Conservation (phyloP, 164 flowering plant genomes). For the Piper longum region DNA sequence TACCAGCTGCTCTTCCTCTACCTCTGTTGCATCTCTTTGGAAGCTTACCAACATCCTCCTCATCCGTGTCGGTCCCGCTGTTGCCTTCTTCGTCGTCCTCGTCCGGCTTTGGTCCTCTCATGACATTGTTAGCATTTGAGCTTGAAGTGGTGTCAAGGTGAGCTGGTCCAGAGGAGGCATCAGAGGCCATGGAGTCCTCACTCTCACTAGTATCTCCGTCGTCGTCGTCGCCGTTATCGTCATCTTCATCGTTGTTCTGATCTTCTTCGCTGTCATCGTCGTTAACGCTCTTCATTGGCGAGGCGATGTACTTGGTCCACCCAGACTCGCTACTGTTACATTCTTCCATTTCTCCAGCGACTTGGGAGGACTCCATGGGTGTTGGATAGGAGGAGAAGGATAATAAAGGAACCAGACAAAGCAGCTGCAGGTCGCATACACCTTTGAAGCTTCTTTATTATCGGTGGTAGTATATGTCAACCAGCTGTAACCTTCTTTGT, state of each 20-base stretch:
- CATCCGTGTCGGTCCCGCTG: conserved; percentile 1
- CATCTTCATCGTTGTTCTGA: conserved; percentile 1
- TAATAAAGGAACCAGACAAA: neutral
- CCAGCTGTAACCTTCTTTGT: neutral
- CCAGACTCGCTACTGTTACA: conserved; percentile 64
- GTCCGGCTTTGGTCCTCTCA: neutral
- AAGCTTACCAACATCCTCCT: conserved; percentile 1
- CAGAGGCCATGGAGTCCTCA: conserved; percentile 85
- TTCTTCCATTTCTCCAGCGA: conserved; percentile 26
- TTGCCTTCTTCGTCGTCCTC: neutral
- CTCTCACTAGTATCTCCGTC: conserved; percentile 16
- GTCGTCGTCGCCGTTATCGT: neutral
- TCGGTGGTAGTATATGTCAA: neutral
- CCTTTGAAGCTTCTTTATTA: too few relatives aligned
- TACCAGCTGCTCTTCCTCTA: neutral
- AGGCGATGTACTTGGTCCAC: conserved; percentile 66
- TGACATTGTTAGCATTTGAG: neutral
- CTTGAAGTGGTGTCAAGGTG: conserved; percentile 10
- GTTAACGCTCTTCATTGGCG: conserved; percentile 34
- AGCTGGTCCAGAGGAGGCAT: conserved; percentile 69
- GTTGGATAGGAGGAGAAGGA: neutral
- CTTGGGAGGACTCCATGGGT: conserved; percentile 35
- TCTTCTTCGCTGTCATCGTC: conserved; percentile 2
- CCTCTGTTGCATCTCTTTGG: neutral
- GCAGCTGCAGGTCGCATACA: neutral